phyloP scores from a whole-genome alignment of 805 yeast species.

The Kodamaea kakaduensis region DNA sequence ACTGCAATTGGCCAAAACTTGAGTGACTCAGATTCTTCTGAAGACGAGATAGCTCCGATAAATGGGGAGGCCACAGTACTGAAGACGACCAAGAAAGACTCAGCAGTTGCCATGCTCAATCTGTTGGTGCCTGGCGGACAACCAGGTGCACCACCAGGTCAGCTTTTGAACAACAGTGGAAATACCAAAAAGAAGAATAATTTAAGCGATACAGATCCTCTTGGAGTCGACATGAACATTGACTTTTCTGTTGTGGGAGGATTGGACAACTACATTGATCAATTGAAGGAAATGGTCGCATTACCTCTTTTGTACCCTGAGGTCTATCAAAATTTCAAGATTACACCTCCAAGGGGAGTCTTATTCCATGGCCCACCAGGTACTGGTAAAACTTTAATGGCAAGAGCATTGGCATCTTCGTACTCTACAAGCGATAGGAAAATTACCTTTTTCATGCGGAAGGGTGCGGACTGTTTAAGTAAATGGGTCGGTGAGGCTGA shows the following conservation, averaged over 20 bases:
- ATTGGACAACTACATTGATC: slow-evolving; percentile 81
- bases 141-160: slow-evolving; percentile 20
- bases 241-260: slow-evolving; percentile 90
- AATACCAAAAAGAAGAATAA: slow-evolving; percentile 49
- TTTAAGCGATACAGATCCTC: slow-evolving; percentile 86
- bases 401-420: slow-evolving; percentile 93
- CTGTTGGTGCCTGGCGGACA: slow-evolving; percentile 9
- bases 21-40: slow-evolving; percentile 59
- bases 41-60: slow-evolving; percentile 51
- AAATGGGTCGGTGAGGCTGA: slow-evolving; percentile 99
- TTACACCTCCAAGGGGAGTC: slow-evolving; percentile 97
- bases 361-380: slow-evolving; percentile 99
- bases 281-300: slow-evolving; percentile 94
- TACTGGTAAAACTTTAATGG: slow-evolving; percentile 97
- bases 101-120: slow-evolving; percentile 10
- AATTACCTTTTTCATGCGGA: slow-evolving; percentile 95
- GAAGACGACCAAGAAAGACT: slow-evolving; percentile 23
- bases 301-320: slow-evolving; percentile 92
- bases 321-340: slow-evolving; percentile 79
- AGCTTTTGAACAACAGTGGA: slow-evolving; percentile 31
- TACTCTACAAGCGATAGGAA: slow-evolving; percentile 81
- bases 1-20: slow-evolving; percentile 33
- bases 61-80: slow-evolving; percentile 37
- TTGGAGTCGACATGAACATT: slow-evolving; percentile 83
- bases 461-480: slow-evolving; percentile 94